Conservation (phyloP, 2,329 filamentous ascomycete species). For the Didymella keratinophila region DNA sequence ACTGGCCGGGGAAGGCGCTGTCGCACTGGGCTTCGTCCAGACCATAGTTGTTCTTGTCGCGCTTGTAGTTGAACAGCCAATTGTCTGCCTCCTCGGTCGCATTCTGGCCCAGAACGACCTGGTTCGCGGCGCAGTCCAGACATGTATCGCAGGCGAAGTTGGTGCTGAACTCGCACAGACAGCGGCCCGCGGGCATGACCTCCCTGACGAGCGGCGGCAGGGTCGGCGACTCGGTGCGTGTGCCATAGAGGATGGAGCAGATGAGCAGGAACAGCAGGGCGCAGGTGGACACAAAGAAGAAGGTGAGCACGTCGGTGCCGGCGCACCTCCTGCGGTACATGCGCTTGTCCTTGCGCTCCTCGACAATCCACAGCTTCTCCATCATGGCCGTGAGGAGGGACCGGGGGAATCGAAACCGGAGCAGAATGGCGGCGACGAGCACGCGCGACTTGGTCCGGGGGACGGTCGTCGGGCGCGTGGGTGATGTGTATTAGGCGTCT, state of each 20-base stretch:
- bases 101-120: constrained; percentile 29
- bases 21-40: constrained; percentile 43
- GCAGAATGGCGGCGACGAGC: constrained; percentile 22
- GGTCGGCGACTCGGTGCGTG: constrained; percentile 39
- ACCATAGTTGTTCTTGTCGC: constrained; percentile 43
- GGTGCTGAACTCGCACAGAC: constrained; percentile 45
- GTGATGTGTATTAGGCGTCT: constrained; percentile 22
- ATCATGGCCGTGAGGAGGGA: constrained; percentile 24
- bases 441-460: constrained; percentile 22
- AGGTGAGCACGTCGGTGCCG: constrained; percentile 35
- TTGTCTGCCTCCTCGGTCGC: constrained; percentile 30
- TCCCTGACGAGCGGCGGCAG: constrained; percentile 43
- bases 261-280: constrained; percentile 42
- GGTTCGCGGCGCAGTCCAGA: constrained; percentile 42
- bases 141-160: constrained; percentile 44
- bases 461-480: constrained; percentile 23
- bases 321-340: constrained; percentile 41
- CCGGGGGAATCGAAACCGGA: constrained; percentile 21
- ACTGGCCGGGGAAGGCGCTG: constrained; percentile 43
- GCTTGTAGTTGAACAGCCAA: constrained; percentile 42
- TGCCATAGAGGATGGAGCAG: constrained; percentile 46
- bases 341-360: constrained; percentile 38
- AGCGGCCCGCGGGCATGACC: constrained; percentile 44
- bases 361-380: constrained; percentile 36
- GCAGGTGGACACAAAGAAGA: constrained; percentile 40